Evolutionary conservation across 2,329 filamentous ascomycete genomes (phyloP).

Genomic region (Hirsutella minnesotensis): DNA sequence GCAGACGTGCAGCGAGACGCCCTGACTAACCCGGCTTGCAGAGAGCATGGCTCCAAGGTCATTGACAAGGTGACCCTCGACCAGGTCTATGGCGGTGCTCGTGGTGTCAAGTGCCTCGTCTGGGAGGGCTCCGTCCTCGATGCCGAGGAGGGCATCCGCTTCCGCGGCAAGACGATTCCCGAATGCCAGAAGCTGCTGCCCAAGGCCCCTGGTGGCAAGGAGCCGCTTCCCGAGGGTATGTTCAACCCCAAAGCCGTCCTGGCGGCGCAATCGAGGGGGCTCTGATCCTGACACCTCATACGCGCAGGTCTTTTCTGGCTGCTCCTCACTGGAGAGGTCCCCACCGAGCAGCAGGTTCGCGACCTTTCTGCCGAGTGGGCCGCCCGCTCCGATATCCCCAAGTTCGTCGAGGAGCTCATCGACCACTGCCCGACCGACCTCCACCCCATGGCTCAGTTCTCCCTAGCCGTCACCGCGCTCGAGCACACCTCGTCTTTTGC

Average conservation of each 20-base stretch:
- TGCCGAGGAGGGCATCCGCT: conserved; percentile 97
- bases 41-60: conserved; percentile 90
- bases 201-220: conserved; percentile 90
- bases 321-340: conserved; percentile 94
- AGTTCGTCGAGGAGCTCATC: conserved; percentile 98
- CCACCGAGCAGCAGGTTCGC: conserved; percentile 94
- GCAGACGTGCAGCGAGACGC: neutral
- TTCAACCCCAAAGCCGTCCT: neutral
- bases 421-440: conserved; percentile 98
- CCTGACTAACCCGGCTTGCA: conserved; percentile 22
- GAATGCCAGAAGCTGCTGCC: conserved; percentile 97
- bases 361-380: conserved; percentile 98
- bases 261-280: neutral
- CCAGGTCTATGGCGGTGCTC: conserved; percentile 98
- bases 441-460: conserved; percentile 99
- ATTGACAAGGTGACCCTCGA: conserved; percentile 96
- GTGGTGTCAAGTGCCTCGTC: conserved; percentile 96
- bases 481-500: conserved; percentile 97
- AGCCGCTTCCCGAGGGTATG: conserved; percentile 88
- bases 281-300: neutral
- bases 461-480: conserved; percentile 90
- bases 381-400: conserved; percentile 90
- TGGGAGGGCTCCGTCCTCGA: conserved; percentile 99
- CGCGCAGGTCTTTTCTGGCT: conserved; percentile 90
- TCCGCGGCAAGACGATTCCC: conserved; percentile 97